Conservation (phyloP, 257 asterid species). For the Nicotiana undulata region DNA sequence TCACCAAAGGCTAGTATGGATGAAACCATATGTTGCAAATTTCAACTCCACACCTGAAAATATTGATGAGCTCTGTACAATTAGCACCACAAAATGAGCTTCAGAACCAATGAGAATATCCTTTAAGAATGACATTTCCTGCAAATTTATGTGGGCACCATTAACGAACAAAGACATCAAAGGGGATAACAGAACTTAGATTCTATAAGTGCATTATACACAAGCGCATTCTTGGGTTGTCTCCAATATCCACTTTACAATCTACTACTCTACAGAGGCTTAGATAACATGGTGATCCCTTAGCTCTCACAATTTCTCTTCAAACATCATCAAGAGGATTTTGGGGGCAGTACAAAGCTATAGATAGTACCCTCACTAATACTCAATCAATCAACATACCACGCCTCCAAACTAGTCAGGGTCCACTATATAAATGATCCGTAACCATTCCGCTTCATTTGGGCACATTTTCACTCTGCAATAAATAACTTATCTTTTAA, state of each 20-base stretch:
- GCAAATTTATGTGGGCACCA: conserved; percentile 5
- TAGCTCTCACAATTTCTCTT: background rate
- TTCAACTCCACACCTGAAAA: conserved; percentile 47
- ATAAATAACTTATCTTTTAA: background rate
- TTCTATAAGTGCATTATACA: background rate
- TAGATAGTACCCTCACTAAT: background rate
- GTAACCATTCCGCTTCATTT: background rate
- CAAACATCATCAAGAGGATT: background rate
- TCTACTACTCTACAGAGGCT: background rate
- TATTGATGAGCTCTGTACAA: conserved; percentile 20
- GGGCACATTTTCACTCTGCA: background rate
- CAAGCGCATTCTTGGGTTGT: background rate
- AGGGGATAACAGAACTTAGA: background rate
- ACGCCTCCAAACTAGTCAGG: background rate
- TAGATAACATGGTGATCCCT: background rate
- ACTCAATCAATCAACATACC: background rate
- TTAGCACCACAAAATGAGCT: conserved; percentile 23
- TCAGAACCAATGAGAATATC: conserved; percentile 26
- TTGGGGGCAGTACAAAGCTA: background rate
- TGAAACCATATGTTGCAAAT: background rate
- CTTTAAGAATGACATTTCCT: conserved; percentile 36
- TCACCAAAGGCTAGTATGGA: background rate
- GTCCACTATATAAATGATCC: background rate
- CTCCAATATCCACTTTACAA: background rate
- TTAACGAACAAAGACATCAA: background rate